A percentile compares a stretch with the other conserved stretches of the same genome.
Conservation (phyloP, 805 yeast species). For the Pichia californica region DNA sequence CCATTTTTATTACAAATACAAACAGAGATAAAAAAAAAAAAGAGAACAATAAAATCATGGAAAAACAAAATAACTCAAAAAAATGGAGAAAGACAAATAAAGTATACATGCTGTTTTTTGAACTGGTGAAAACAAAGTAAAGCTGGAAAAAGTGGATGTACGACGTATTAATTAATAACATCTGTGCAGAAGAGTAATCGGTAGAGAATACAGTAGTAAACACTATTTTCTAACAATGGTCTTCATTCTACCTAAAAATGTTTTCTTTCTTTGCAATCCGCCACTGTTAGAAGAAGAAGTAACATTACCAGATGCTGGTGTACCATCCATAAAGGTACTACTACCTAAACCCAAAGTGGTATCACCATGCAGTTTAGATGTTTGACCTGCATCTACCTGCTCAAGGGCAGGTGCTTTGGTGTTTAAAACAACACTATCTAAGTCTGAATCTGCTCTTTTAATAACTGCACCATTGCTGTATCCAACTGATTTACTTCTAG, state of each 20-base stretch:
- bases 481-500: conserved; percentile 4
- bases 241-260: conserved; percentile 77
- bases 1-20: no score
- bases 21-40: background rate
- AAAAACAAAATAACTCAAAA: background rate
- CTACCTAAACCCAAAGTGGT: conserved; percentile 86
- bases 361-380: conserved; percentile 68
- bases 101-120: background rate
- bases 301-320: conserved; percentile 58
- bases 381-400: conserved; percentile 61
- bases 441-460: conserved; percentile 21
- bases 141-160: conserved; percentile 2
- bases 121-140: background rate
- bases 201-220: no score
- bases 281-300: conserved; percentile 33
- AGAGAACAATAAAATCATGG: background rate
- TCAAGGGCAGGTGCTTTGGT: conserved; percentile 46
- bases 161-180: no score
- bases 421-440: conserved; percentile 26
- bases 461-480: conserved; percentile 29
- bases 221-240: conserved; percentile 43
- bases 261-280: conserved; percentile 73
- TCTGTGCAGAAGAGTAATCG: no score
- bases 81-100: background rate
- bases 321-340: conserved; percentile 90